Percentiles rank a stretch among this genome's conserved stretches.
These are phyloP conservation scores for Pholiota microspora DNA, from an alignment of 768 basidiomycete species.

Conservation along the genomic window DNA sequence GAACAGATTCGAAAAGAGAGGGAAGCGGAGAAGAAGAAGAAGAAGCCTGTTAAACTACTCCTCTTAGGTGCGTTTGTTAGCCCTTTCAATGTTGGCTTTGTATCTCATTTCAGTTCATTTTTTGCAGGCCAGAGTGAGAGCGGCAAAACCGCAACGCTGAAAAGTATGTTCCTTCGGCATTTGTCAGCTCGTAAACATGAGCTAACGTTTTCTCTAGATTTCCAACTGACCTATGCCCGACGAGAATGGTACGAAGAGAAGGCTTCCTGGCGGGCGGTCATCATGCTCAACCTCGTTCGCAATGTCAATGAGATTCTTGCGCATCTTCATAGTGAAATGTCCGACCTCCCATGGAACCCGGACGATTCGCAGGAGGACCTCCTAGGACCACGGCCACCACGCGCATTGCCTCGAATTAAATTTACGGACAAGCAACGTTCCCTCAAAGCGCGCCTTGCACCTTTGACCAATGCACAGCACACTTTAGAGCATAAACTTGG, in stretches of 20 bases:
- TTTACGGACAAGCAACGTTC: conserved; percentile 64
- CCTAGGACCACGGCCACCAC: conserved; percentile 28
- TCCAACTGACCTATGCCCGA: conserved; percentile 72
- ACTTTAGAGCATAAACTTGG: conserved; percentile 63
- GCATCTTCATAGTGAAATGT: conserved; percentile 55
- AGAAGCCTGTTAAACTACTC: conserved; percentile 69
- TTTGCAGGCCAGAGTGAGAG: conserved; percentile 64
- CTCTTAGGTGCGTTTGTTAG: conserved; percentile 53
- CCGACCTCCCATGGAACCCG: conserved; percentile 32
- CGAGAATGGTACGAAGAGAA: conserved; percentile 70
- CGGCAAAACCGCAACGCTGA: conserved; percentile 78
- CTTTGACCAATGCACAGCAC: conserved; percentile 53
- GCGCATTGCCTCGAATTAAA: conserved; percentile 38
- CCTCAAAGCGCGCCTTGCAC: conserved; percentile 56
- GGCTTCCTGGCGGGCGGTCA: conserved; percentile 69
- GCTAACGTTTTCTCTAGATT: conserved; percentile 41
- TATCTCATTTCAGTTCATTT: conserved; percentile 4
- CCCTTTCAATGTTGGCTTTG: conserved; percentile 3
- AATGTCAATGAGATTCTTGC: conserved; percentile 67
- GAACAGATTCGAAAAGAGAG: conserved; percentile 65
- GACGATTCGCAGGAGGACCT: conserved; percentile 44
- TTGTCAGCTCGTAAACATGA: background rate
- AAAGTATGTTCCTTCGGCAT: conserved; percentile 44
- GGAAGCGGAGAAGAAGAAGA: conserved; percentile 55
- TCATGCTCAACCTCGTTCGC: conserved; percentile 78